Percentiles rank a stretch among this genome's conserved stretches.
Conservation (phyloP, 2,329 filamentous ascomycete species). For the Purpureocillium takamizusanense region DNA sequence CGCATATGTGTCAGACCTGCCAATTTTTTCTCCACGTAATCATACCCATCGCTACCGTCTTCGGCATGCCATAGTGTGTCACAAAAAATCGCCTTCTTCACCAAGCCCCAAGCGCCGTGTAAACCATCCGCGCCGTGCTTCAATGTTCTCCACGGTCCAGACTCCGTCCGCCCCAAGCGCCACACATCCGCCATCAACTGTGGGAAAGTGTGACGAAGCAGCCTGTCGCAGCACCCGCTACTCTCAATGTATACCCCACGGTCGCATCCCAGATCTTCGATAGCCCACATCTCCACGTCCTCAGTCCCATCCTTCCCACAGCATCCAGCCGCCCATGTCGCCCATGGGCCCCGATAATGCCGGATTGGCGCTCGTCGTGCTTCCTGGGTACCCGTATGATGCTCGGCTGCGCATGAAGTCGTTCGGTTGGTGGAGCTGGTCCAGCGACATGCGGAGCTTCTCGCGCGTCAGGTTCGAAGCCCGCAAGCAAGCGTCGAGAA, state of each 20-base stretch:
- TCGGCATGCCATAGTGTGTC: no score
- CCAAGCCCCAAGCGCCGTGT: no score
- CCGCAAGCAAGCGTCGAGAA: slow-evolving; percentile 36
- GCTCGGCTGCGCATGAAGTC: slow-evolving; percentile 16
- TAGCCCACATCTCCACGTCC: not conserved
- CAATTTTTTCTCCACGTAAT: not conserved
- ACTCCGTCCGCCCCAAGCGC: no score
- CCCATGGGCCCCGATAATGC: slow-evolving; percentile 16
- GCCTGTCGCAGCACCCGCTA: no score
- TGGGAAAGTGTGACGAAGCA: no score
- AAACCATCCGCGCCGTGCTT: no score
- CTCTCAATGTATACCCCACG: no score
- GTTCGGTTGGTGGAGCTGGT: slow-evolving; percentile 9
- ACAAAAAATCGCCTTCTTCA: no score
- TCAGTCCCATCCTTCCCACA: slow-evolving; percentile 31
- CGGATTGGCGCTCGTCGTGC: slow-evolving; percentile 6
- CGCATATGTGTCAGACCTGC: no score
- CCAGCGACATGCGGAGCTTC: slow-evolving; percentile 11
- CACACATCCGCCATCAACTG: no score
- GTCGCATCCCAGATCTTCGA: no score
- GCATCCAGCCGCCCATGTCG: slow-evolving; percentile 24
- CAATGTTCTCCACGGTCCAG: no score
- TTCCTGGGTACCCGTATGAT: slow-evolving; percentile 21
- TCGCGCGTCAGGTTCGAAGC: slow-evolving; percentile 34
- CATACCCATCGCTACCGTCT: not conserved